Base-by-base conservation (phyloP, 2,329 filamentous ascomycete species). In the Parastagonospora avenae region DNA sequence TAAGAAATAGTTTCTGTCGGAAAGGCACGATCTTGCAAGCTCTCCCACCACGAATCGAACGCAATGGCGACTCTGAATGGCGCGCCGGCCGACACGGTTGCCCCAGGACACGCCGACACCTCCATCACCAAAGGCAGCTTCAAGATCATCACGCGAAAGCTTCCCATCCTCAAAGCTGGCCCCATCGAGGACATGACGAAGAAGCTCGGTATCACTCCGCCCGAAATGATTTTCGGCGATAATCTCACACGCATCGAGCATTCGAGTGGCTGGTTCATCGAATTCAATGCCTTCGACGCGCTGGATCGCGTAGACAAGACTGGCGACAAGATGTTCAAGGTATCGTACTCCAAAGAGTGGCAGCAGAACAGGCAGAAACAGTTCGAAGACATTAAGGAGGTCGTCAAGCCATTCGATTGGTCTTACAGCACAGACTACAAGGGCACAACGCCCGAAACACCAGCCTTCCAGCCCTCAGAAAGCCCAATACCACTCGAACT, bases 201-300 rank as follows among this genome's bases (percentile, higher is more conserved):
- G 50, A 85, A 84, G 56, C 82, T 99, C 46, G 87, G 87, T 28
- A 97, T 99, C 69, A 86, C 93, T 14, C 85, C 93, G 35, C 94
- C 94, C 8, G 94, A 99, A 78, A 99, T 99, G 94, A 99, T 99
- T 60, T 99, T 99, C 71, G 94, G 94, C 55, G 92, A 99, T 79
- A 99, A 99, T 74, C 79, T 89, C 50, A 87, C 96, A 35, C 78
- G 84, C 6, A 82, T 99, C 53, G 80, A 86, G 46, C 91, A 97
- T 76, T 55, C 77, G n/a, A 81, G 83, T n/a, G 85, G 86, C 38
- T 99, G 92, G 91, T 79, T 80, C 38, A 80, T 97, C 56, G 77
- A 82, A 46, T 99, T 97, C 80, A 88, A 88, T 71, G 89, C 94
- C 16, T 89, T 86, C 63, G 91, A 93, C 70, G 94, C 93, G 19